phyloP scores from a whole-genome alignment of 805 yeast genomes.

The Tetrapisispora phaffii region DNA sequence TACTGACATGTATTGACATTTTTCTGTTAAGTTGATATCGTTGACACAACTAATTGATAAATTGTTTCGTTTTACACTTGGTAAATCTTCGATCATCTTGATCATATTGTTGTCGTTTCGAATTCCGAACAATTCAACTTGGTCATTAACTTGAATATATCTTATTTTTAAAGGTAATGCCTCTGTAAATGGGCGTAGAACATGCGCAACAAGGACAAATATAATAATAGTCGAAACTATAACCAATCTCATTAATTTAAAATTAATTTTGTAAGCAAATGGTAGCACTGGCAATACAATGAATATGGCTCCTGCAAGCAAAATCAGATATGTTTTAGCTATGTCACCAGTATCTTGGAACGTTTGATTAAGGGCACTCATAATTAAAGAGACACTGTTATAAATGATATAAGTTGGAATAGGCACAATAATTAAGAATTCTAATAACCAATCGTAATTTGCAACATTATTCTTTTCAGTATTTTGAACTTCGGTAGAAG shows the following conservation, averaged over 20 bases:
- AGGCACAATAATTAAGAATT: conserved; percentile 62
- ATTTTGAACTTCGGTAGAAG: background rate
- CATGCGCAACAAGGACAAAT: conserved; percentile 30
- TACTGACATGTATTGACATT: conserved; percentile 43
- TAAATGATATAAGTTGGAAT: conserved; percentile 46
- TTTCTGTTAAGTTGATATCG: conserved; percentile 38
- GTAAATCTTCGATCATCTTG: conserved; percentile 46
- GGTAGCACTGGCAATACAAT: conserved; percentile 50
- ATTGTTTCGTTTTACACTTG: conserved; percentile 41
- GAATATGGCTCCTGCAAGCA: conserved; percentile 28
- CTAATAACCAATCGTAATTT: conserved; percentile 75
- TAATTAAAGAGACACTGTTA: conserved; percentile 40
- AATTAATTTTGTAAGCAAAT: conserved; percentile 58
- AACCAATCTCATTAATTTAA: conserved; percentile 24
- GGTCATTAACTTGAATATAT: conserved; percentile 50
- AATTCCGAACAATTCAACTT: conserved; percentile 8
- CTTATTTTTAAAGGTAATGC: conserved; percentile 61
- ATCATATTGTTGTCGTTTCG: conserved; percentile 22
- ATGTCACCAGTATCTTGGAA: conserved; percentile 52
- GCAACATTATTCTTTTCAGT: conserved; percentile 14
- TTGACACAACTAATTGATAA: conserved; percentile 29
- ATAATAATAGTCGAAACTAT: conserved; percentile 35
- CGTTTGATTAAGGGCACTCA: conserved; percentile 62
- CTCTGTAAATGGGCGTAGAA: conserved; percentile 49
- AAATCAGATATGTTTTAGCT: conserved; percentile 30